Conservation (phyloP, 768 basidiomycete species). For the Boletus barrowsii region DNA sequence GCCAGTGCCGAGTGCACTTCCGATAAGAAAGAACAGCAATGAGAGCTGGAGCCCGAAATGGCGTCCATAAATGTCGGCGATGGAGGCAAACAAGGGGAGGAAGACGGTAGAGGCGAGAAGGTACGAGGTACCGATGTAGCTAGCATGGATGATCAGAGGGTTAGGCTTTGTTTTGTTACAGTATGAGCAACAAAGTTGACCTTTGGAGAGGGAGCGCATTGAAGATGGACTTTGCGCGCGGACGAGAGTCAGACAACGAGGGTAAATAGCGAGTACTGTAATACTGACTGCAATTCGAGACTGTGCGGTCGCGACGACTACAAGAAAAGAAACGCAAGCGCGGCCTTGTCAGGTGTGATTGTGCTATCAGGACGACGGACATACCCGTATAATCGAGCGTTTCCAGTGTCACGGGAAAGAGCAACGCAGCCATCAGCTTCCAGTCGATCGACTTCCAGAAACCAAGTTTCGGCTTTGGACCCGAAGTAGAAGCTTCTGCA, state of each 20-base stretch:
- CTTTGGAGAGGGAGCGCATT: slow-evolving; percentile 28
- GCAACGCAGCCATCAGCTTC: slow-evolving; percentile 34
- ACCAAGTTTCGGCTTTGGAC: slow-evolving; percentile 5
- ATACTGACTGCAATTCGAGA: slow-evolving; percentile 45
- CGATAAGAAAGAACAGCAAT: slow-evolving; percentile 43
- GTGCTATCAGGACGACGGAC: neutral
- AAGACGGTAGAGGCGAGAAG: slow-evolving; percentile 52
- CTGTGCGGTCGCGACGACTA: slow-evolving; percentile 53
- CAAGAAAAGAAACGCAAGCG: neutral
- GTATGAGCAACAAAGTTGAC: slow-evolving; percentile 1
- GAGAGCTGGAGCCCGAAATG: slow-evolving; percentile 45
- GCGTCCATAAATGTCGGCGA: slow-evolving; percentile 51
- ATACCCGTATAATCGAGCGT: slow-evolving; percentile 31
- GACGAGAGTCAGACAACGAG: neutral
- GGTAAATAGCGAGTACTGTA: neutral
- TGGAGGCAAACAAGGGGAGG: slow-evolving; percentile 47
- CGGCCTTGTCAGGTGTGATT: neutral
- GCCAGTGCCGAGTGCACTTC: slow-evolving; percentile 47
- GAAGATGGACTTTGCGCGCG: slow-evolving; percentile 24
- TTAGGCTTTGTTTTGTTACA: neutral
- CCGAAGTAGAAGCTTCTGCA: neutral
- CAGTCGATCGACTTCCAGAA: slow-evolving; percentile 30
- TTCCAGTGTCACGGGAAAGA: slow-evolving; percentile 43
- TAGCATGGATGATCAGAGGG: slow-evolving; percentile 3
- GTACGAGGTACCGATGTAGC: slow-evolving; percentile 51